Evolutionary conservation across 169 alveolate species (phyloP), one percentile per base, ranked within the genome.

Genomic region (Theileria sp.): DNA sequence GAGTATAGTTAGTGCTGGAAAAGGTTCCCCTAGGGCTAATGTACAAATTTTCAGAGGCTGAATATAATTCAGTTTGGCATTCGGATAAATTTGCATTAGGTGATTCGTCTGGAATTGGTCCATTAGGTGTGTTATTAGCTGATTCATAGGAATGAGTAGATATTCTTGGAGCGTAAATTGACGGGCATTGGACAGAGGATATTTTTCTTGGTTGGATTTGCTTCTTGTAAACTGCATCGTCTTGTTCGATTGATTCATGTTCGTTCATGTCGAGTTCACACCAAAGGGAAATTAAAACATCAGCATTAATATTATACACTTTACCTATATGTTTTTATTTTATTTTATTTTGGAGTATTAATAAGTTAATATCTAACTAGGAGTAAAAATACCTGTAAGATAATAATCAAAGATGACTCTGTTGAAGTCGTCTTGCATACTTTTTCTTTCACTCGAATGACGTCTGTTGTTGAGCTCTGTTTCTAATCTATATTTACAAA

Each of bases 341-440:
- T 32, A 32, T 32, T 32, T 32, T 77, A 12, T 71, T 30, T 30
- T 62, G 73, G 1, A 68, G 64, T 21, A 77, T 54, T n/a, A 38
- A 38, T 19, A 77, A 21, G 12, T 65, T 77, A 9, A 64, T 68
- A 75, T 78, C 66, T 25, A 60, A 44, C 12, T 44, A 44, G 15
- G 36, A 54, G n/a, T n/a, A 72, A 81, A 17, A 17, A 72, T 83
- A 64, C 64, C 74, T n/a, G 61, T 23, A 60, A 77, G 56, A 50
- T n/a, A 74, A 62, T 83, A 80, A 60, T 83, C 73, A 80, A 81
- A 83, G 17, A 26, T 30, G 15, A 83, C 81, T 23, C 86, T n/a
- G 78, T 83, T 83, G 34, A 67, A 62, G 0, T 72, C 81, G 30
- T 38, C 77, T 12, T 30, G 21, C 89, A 83, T 83, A 15, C 73